Evolutionary conservation across 176 grass and related monocot genomes (phyloP).

Genomic region (Triticum dicoccoides): DNA sequence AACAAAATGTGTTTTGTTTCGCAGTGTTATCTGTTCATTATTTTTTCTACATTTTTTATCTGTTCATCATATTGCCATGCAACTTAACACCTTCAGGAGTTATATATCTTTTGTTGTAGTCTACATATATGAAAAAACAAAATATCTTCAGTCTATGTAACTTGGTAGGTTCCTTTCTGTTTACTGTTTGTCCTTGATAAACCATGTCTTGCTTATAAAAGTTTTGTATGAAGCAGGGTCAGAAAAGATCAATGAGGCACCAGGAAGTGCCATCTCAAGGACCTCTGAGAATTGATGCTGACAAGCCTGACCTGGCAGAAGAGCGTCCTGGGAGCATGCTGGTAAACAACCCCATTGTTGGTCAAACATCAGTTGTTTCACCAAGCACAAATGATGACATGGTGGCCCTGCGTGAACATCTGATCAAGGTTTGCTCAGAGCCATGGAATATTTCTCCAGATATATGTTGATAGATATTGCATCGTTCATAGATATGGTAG

Average conservation of each 20-base stretch:
- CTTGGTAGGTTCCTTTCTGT: neutral
- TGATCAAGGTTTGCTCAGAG: slow-evolving; percentile 29
- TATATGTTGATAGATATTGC: neutral
- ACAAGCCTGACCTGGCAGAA: neutral
- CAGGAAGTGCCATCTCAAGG: neutral
- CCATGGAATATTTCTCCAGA: neutral
- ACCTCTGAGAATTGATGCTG: no score
- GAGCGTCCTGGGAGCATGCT: neutral
- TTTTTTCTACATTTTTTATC: neutral
- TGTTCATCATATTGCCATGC: neutral
- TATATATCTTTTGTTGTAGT: neutral
- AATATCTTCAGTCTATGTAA: neutral
- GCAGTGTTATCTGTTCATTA: neutral
- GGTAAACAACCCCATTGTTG: neutral
- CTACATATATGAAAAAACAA: neutral
- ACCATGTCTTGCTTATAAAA: neutral
- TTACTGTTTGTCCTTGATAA: neutral
- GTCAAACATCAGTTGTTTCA: neutral
- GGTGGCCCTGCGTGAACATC: slow-evolving; percentile 15
- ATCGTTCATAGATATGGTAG: neutral
- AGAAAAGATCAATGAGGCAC: neutral
- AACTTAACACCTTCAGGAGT: neutral
- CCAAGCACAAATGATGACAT: neutral
- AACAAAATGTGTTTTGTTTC: neutral
- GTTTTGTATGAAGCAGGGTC: neutral